Evolutionary conservation across 192 early-diverging fungal species (phyloP).

Genomic region (Backusella luteola): DNA sequence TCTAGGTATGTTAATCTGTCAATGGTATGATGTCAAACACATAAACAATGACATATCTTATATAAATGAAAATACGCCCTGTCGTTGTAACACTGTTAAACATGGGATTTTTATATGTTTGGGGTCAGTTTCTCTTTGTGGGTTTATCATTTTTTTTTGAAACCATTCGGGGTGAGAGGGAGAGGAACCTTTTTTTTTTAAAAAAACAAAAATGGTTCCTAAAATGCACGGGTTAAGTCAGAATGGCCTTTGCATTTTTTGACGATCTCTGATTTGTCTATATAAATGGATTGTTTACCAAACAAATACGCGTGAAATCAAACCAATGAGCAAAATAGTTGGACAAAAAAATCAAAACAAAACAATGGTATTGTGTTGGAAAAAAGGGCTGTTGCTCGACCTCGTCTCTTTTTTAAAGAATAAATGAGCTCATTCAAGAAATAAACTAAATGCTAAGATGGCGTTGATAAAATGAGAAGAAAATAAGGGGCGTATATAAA

Average conservation of each 20-base stretch:
- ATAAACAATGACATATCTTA: neutral
- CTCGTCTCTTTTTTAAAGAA: neutral
- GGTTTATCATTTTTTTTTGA: neutral
- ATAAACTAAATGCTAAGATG: neutral
- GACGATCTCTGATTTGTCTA: neutral
- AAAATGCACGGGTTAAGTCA: neutral
- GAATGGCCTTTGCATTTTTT: neutral
- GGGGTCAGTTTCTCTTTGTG: neutral
- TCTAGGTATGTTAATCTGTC: neutral
- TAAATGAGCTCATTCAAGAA: neutral
- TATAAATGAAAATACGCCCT: neutral
- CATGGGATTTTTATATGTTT: neutral
- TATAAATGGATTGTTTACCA: neutral
- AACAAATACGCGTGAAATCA: neutral
- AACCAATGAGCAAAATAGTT: neutral
- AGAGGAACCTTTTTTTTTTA: neutral
- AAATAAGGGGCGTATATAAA: neutral
- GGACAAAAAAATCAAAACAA: neutral
- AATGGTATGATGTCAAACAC: neutral
- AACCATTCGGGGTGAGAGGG: neutral
- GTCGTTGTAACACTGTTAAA: neutral
- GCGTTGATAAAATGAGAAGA: neutral
- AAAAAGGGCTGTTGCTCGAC: neutral
- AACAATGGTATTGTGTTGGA: neutral
- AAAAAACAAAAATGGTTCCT: neutral